A percentile compares a stretch with the other conserved stretches of the same genome.
These are phyloP conservation scores for Aspergillus novoparasiticus DNA, from an alignment of 2,329 filamentous ascomycete genomes.

Conservation along the genomic window DNA sequence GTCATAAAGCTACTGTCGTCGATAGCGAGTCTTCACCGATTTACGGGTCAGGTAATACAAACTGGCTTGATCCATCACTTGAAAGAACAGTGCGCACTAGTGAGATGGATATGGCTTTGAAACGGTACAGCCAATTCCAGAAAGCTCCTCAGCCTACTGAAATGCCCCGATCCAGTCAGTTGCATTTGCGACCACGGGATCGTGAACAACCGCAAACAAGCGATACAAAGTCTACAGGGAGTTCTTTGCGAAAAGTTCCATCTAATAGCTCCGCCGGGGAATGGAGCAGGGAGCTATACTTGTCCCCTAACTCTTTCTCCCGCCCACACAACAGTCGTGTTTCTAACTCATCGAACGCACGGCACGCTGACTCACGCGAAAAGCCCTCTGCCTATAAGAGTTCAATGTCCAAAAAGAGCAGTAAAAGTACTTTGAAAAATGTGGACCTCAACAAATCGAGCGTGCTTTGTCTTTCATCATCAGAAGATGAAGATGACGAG, in stretches of 20 bases:
- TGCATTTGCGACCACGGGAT: conserved; percentile 27
- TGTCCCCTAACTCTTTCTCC: conserved; percentile 25
- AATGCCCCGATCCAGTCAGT: conserved; percentile 24
- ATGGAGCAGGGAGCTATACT: conserved; percentile 28
- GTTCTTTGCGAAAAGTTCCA: conserved; percentile 20
- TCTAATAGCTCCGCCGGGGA: conserved; percentile 27
- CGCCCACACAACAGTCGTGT: conserved; percentile 17
- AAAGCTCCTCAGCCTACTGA: conserved; percentile 13
- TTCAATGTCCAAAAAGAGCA: conserved; percentile 40
- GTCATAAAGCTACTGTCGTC: conserved; percentile 20
- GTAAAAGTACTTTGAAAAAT: conserved; percentile 40
- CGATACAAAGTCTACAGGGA: conserved; percentile 22
- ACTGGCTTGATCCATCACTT: conserved; percentile 29
- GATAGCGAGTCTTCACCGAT: conserved; percentile 19
- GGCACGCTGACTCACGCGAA: conserved; percentile 20
- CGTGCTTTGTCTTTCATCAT: conserved; percentile 53
- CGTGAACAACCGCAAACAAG: conserved; percentile 25
- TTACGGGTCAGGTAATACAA: conserved; percentile 23
- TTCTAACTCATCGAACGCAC: conserved; percentile 21
- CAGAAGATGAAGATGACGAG: conserved; percentile 46
- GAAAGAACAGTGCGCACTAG: conserved; percentile 36
- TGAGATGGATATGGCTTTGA: conserved; percentile 37
- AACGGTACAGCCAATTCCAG: conserved; percentile 30
- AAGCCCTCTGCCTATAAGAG: conserved; percentile 22
- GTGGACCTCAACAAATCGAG: conserved; percentile 49